These are phyloP conservation scores for Aspergillus sp. DNA, from an alignment of 2,329 filamentous ascomycete species.

Conservation along the genomic window DNA sequence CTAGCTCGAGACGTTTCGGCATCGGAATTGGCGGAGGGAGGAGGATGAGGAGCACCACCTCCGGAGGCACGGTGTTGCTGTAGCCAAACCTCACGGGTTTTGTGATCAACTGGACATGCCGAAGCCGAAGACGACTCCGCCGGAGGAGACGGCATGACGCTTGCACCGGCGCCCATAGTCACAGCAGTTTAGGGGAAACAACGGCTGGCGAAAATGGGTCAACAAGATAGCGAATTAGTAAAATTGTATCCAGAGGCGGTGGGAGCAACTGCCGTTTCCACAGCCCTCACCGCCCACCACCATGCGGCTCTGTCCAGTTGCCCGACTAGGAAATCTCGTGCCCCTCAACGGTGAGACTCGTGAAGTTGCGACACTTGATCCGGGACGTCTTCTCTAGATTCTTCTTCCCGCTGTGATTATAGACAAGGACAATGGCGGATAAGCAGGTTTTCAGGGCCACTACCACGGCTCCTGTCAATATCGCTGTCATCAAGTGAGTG, in stretches of 20 bases:
- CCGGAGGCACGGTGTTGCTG: conserved; percentile 38
- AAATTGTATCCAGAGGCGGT: background rate
- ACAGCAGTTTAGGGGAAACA: conserved; percentile 9
- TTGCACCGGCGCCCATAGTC: conserved; percentile 32
- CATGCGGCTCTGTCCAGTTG: background rate
- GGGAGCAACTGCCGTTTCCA: conserved; percentile 2
- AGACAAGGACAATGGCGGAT: conserved; percentile 26
- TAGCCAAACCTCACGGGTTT: conserved; percentile 81
- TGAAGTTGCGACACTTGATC: too few relatives aligned
- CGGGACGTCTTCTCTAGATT: background rate
- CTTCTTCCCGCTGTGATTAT: background rate
- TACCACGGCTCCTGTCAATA: conserved; percentile 95
- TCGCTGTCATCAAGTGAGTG: conserved; percentile 85
- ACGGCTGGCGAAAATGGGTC: conserved; percentile 17
- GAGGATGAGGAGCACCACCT: conserved; percentile 28
- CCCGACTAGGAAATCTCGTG: conserved; percentile 7
- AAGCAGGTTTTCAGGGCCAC: conserved; percentile 72
- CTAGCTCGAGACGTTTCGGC: conserved; percentile 19
- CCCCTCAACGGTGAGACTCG: background rate
- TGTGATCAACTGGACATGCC: conserved; percentile 82
- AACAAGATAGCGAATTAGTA: conserved; percentile 5
- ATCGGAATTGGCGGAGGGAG: conserved; percentile 16
- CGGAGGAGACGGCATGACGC: conserved; percentile 22
- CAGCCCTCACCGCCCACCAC: conserved; percentile 2
- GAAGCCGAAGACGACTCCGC: conserved; percentile 22